Base-by-base conservation (phyloP, 2,329 filamentous ascomycete species). In the Immersiporthe knoxdaviesiana region DNA sequence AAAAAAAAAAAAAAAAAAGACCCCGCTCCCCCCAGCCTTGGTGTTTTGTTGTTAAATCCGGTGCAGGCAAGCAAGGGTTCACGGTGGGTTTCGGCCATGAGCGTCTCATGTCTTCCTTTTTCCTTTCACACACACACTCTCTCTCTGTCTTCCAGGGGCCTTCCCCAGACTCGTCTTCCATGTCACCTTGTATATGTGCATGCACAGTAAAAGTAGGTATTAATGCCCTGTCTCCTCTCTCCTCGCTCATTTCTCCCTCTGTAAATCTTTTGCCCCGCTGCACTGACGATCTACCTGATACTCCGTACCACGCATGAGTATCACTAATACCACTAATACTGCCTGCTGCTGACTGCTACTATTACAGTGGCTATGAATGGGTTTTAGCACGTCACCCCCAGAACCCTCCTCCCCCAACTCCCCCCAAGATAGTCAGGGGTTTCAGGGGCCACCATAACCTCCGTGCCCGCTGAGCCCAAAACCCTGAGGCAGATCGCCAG, bases 381-480 rank as follows among this genome's bases (percentile, higher is more conserved):
- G n/a, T 39, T 24, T 24, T 54, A 27, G 52, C 7, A 56, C 56
- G 37, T 30, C 56, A 30, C 56, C 2, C 3, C 10, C 5, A n/a
- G 3, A 16, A 18, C 21, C 44, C 2, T 16, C 41, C 41, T 21
- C 21, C 21, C 21, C 16, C 39, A 1, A 14, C 41, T 7, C 21
- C 41, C 41, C 41, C 44, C 30, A 59, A 59, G 27, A 56, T 37
- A 52, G 44, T 30, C 52, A 56, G 56, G 47, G 21, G 24, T 3
- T 18, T n/a, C n/a, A 63, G 52, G 50, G 47, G 60, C 58, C 68
- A 62, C 60, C 16, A 68, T 63, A 37, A 70, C 68, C 68, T 68
- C 68, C 68, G 68, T 68, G 63, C 68, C 41, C 66, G 50, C 65
- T 63, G 47, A 41, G 56, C 35, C 62, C 64, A 30, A n/a, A 63